Conservation (phyloP, 768 basidiomycete genomes). For the Tulasnella sp. region DNA sequence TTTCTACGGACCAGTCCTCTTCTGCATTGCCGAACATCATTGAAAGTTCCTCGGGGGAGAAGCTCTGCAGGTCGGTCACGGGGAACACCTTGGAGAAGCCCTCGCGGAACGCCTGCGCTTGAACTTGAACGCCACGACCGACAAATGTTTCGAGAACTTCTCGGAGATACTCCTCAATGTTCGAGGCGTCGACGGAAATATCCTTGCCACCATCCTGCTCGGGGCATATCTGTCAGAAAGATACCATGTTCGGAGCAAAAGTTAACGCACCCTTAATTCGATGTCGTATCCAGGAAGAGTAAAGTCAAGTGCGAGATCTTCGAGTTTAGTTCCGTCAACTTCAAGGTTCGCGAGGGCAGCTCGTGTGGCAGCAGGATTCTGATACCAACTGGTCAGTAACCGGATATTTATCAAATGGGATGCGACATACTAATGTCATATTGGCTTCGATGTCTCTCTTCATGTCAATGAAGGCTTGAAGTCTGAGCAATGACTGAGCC, state of each 20-base stretch:
- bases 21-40: slow-evolving; percentile 95
- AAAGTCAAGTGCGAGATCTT: slow-evolving; percentile 93
- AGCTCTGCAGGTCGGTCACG: slow-evolving; percentile 84
- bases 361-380: slow-evolving; percentile 39
- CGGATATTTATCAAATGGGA: neutral
- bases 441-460: slow-evolving; percentile 55
- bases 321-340: slow-evolving; percentile 68
- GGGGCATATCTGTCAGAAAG: slow-evolving; percentile 5
- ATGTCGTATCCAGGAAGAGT: slow-evolving; percentile 96
- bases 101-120: slow-evolving; percentile 89
- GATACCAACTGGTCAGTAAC: slow-evolving; percentile 33
- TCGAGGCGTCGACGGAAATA: slow-evolving; percentile 79
- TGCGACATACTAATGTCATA: slow-evolving; percentile 41
- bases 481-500: slow-evolving; percentile 80
- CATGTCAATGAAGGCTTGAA: slow-evolving; percentile 56
- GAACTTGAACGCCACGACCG: slow-evolving; percentile 72
- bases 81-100: slow-evolving; percentile 98
- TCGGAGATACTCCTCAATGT: slow-evolving; percentile 87
- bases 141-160: slow-evolving; percentile 87
- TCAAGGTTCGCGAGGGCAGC: slow-evolving; percentile 49
- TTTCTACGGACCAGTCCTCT: slow-evolving; percentile 95
- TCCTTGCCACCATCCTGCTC: slow-evolving; percentile 75
- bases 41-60: slow-evolving; percentile 92
- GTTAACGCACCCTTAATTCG: slow-evolving; percentile 71
- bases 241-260: slow-evolving; percentile 28